These are phyloP conservation scores for Phialocephala subalpina DNA, from an alignment of 2,329 filamentous ascomycete species.

Conservation along the genomic window DNA sequence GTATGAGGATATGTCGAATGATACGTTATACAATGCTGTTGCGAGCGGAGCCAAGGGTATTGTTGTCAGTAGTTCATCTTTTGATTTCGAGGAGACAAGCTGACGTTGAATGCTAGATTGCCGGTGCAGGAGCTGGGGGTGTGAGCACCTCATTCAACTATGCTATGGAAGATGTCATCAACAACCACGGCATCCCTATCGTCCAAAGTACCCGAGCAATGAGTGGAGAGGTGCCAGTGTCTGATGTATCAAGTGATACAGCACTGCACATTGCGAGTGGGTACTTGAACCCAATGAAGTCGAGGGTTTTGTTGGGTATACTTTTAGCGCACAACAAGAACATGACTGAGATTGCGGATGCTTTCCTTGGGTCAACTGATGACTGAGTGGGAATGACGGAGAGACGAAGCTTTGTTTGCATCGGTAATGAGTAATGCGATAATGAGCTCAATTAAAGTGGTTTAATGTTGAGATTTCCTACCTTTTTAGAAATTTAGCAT, in stretches of 20 bases:
- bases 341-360: slow-evolving; percentile 32
- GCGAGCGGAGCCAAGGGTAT: slow-evolving; percentile 59
- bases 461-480: not conserved
- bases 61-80: slow-evolving; percentile 44
- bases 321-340: slow-evolving; percentile 35
- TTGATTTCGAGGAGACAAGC: not conserved
- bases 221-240: slow-evolving; percentile 48
- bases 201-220: slow-evolving; percentile 59
- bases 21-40: slow-evolving; percentile 57
- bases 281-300: slow-evolving; percentile 63
- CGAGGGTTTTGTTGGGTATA: slow-evolving; percentile 56
- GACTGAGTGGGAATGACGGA: not conserved
- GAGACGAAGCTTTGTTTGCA: not conserved
- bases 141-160: slow-evolving; percentile 50
- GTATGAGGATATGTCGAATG: slow-evolving; percentile 59
- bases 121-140: slow-evolving; percentile 62
- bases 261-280: slow-evolving; percentile 53
- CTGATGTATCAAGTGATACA: slow-evolving; percentile 28
- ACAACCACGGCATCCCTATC: slow-evolving; percentile 55
- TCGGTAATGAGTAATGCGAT: not conserved
- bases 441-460: not conserved
- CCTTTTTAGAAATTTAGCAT: not conserved
- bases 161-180: slow-evolving; percentile 53
- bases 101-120: slow-evolving; percentile 45
- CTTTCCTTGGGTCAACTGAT: slow-evolving; percentile 22